Conservation (phyloP, 2,329 filamentous ascomycete genomes). For the Calonectria pteridis region DNA sequence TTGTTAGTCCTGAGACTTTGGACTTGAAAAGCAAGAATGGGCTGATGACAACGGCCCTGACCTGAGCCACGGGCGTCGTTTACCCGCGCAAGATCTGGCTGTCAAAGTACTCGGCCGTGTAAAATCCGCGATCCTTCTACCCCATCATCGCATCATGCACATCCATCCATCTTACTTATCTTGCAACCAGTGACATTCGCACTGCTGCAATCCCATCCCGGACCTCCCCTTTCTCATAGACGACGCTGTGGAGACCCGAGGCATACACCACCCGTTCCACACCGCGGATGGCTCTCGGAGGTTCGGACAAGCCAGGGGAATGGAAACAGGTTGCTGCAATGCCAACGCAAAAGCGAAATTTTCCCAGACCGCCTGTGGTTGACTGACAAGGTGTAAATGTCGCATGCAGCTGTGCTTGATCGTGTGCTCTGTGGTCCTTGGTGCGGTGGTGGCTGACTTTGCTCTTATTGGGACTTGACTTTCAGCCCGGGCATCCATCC, state of each 20-base stretch:
- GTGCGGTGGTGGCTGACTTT: slow-evolving; percentile 13
- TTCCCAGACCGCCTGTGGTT: slow-evolving; percentile 10
- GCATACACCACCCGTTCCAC: slow-evolving; percentile 40
- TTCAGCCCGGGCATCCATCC: slow-evolving; percentile 15
- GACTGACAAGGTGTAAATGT: slow-evolving; percentile 7
- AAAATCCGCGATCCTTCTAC: slow-evolving; percentile 2
- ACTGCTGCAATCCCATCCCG: slow-evolving; percentile 7
- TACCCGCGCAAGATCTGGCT: slow-evolving; percentile 38
- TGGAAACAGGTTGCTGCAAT: neutral
- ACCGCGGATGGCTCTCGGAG: slow-evolving; percentile 29
- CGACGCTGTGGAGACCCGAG: slow-evolving; percentile 26
- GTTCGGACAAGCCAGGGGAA: slow-evolving; percentile 35
- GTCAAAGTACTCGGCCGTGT: slow-evolving; percentile 30
- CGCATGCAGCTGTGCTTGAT: neutral
- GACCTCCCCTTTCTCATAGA: slow-evolving; percentile 26
- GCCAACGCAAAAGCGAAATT: slow-evolving; percentile 4
- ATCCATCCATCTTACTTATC: slow-evolving; percentile 6
- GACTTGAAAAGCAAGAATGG: slow-evolving; percentile 31
- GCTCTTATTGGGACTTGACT: slow-evolving; percentile 16
- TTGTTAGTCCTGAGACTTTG: slow-evolving; percentile 27
- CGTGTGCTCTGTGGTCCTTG: neutral
- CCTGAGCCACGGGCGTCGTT: slow-evolving; percentile 18
- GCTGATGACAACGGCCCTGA: slow-evolving; percentile 30
- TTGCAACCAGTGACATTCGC: slow-evolving; percentile 3
- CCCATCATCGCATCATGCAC: slow-evolving; percentile 26